These are phyloP conservation scores for Stephania japonica DNA, from an alignment of 164 flowering plant species.

Conservation along the genomic window DNA sequence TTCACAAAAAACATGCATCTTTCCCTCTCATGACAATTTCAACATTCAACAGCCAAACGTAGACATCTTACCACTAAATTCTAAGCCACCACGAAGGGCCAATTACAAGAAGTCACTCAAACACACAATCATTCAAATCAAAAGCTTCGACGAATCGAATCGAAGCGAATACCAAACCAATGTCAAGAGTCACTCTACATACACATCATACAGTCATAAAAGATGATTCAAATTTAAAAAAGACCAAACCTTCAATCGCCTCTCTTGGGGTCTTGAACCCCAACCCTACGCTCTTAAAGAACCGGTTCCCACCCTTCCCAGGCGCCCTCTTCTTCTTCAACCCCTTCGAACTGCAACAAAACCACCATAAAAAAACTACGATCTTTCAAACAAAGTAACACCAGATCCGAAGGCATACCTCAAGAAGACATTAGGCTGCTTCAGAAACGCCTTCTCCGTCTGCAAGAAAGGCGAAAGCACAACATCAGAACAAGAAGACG, in stretches of 20 bases:
- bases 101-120: not conserved
- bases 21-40: not conserved
- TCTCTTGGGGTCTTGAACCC: constrained; percentile 2
- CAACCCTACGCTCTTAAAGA: not conserved
- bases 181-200: no score
- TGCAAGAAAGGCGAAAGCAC: not conserved
- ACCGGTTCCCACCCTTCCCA: constrained; percentile 2
- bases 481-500: not conserved
- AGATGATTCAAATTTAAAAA: no score
- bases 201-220: not conserved
- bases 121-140: not conserved
- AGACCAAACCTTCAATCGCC: not conserved
- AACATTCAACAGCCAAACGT: not conserved
- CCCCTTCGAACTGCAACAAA: not conserved
- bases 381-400: not conserved
- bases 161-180: not conserved
- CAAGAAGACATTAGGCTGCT: constrained; percentile 16
- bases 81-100: not conserved
- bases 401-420: not conserved
- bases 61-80: not conserved
- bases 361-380: not conserved
- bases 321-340: not conserved
- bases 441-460: constrained; percentile 18
- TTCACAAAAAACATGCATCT: not conserved
- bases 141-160: no score